Conservation (phyloP, 331 rosid genomes). For the Quercus lobata region DNA sequence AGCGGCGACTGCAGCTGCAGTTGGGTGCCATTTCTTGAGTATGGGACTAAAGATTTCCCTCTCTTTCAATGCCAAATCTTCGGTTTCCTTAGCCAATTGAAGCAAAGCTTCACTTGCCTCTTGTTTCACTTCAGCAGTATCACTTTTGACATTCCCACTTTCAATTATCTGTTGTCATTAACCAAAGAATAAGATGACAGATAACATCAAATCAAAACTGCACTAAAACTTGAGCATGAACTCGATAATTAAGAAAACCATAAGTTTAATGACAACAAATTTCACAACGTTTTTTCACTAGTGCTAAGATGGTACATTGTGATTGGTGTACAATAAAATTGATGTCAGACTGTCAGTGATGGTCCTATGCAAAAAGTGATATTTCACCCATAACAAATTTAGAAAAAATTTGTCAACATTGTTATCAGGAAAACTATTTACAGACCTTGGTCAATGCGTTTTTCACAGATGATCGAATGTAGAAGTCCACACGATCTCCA, state of each 20-base stretch:
- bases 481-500: constrained; percentile 55
- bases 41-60: constrained; percentile 70
- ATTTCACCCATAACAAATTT: too few species aligned
- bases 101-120: constrained; percentile 46
- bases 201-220: background rate
- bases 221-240: background rate
- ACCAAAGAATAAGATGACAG: background rate
- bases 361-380: too few species aligned
- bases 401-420: too few species aligned
- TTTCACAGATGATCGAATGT: constrained; percentile 62
- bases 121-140: constrained; percentile 31
- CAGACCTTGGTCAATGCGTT: constrained; percentile 68
- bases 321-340: too few species aligned
- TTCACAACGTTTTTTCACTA: too few species aligned
- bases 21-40: constrained; percentile 63
- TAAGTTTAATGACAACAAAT: too few species aligned
- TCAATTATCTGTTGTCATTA: constrained; percentile 45
- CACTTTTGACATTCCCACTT: constrained; percentile 29
- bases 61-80: constrained; percentile 70
- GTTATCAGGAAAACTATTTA: background rate
- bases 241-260: background rate
- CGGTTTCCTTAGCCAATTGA: constrained; percentile 80
- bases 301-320: too few species aligned
- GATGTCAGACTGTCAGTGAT: too few species aligned
- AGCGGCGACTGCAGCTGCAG: constrained; percentile 68